These are phyloP conservation scores for Plasmodium inui DNA, from an alignment of 169 alveolate species.

Conservation along the genomic window DNA sequence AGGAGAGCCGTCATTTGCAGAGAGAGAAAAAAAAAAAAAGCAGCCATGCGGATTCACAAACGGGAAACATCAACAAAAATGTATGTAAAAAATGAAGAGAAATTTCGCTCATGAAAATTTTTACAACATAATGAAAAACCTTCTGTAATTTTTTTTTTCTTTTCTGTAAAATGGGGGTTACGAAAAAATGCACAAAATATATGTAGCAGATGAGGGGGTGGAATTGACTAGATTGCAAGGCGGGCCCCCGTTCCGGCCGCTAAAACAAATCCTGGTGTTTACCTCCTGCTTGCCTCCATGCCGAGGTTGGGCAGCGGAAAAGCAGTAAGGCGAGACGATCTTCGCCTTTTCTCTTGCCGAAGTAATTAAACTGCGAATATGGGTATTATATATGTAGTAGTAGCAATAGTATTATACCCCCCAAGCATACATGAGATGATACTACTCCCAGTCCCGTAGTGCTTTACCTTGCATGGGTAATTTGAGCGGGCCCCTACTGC, in stretches of 20 bases:
- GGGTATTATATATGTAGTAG: not conserved
- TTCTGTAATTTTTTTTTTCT: not conserved
- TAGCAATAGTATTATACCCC: too few species aligned
- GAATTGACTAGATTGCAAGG: not conserved
- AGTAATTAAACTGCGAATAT: not conserved
- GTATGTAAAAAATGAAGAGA: not conserved
- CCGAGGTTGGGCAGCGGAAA: not conserved
- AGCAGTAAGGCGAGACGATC: not conserved
- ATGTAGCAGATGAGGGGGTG: not conserved
- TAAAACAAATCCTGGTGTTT: not conserved
- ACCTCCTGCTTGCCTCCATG: not conserved
- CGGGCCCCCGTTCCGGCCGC: not conserved
- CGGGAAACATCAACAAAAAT: not conserved
- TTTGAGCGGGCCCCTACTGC: not conserved
- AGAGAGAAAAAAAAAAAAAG: not conserved
- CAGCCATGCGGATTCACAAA: not conserved
- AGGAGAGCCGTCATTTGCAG: not conserved
- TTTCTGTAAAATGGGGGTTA: not conserved
- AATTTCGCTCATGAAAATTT: not conserved
- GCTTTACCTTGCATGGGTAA: not conserved
- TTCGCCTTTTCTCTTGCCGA: not conserved
- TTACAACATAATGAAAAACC: not conserved
- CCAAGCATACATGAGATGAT: too few species aligned
- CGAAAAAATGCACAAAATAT: not conserved
- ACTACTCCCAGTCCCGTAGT: not conserved